Base-by-base conservation (phyloP, 139 green algal genomes). In the Raphidocelis subcapitata region DNA sequence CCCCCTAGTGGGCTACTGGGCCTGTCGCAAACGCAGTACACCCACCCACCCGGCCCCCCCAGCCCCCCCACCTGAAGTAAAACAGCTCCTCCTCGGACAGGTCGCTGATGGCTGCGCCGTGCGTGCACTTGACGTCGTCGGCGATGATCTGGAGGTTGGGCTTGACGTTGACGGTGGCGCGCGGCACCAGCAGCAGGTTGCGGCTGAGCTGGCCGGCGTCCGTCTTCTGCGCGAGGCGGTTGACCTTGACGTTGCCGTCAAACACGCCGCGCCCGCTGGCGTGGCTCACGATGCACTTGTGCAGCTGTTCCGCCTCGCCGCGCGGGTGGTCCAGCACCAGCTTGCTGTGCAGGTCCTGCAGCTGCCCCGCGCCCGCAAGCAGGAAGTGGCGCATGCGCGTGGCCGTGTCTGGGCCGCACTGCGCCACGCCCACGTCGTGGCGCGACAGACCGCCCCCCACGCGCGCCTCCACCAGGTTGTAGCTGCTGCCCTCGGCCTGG, bases 61-160 rank as follows among this genome's bases (percentile, higher is more conserved):
- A 33, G 46, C 24, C 2, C 4, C 0, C 74, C 4, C 55, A 91
- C 85, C 82, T 87, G 73, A 99, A 94, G 84, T 99, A 99, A 72
- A 99, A 99, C 16, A 99, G 81, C 87, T 98, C 87, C n/a, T 97
- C 91, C 32, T 98, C 93, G 36, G 93, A 90, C n/a, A 99, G 88
- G 79, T 99, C 96, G 21, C 77, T 91, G n/a, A 99, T 88, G 0
- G 96, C 85, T 65, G 90, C 96, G 56, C 96, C 96, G 83, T 99
- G 96, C 4, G 96, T 97, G 91, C 95, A 99, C 84, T 97, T 97
- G 21, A 99, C 96, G 80, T 99, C 95, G 76, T 99, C 96, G 3
- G 96, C 96, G 24, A 99, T 86, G 79, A 99, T 99, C 80, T 94
- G 89, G 63, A 99, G 84, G 84, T 99, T 99, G 61, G 96, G 96